Evolutionary conservation across 768 basidiomycete genomes (phyloP).

Genomic region (Macrocybe gigantea): DNA sequence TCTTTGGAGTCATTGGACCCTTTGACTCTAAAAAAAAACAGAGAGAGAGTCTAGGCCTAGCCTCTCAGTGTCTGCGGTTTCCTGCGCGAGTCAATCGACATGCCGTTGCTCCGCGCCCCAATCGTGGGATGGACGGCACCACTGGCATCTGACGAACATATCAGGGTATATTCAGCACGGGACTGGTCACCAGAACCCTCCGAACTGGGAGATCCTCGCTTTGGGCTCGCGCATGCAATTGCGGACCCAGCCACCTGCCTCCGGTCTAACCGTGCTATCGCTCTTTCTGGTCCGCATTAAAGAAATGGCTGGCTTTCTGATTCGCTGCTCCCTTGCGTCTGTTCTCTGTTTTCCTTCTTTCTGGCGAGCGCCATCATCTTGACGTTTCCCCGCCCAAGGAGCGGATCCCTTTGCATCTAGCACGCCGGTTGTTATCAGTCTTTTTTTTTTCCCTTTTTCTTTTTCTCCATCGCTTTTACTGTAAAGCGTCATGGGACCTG

Average conservation of each 20-base stretch:
- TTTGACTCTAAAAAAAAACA: constrained; percentile 4
- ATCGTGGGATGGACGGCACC: constrained; percentile 36
- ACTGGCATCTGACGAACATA: constrained; percentile 17
- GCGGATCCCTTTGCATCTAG: constrained; percentile 3
- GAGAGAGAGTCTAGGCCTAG: background rate
- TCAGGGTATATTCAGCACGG: too few relatives aligned
- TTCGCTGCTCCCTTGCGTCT: too few relatives aligned
- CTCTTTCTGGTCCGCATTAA: too few relatives aligned
- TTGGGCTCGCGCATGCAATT: constrained; percentile 26
- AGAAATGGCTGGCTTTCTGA: too few relatives aligned
- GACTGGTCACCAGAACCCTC: too few relatives aligned
- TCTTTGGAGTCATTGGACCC: constrained; percentile 10
- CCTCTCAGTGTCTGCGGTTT: background rate
- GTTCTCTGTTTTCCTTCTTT: too few relatives aligned
- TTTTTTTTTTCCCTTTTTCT: constrained; percentile 9
- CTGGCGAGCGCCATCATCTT: too few relatives aligned
- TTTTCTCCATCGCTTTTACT: too few relatives aligned
- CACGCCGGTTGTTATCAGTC: constrained; percentile 15
- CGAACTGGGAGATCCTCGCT: constrained; percentile 24
- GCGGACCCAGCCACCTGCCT: constrained; percentile 6
- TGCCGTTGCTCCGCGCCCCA: constrained; percentile 20
- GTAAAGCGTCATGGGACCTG: constrained; percentile 18
- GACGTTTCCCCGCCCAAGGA: too few relatives aligned
- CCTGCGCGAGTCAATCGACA: too few relatives aligned
- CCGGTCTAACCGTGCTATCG: constrained; percentile 38